Conservation (phyloP, 768 basidiomycete species). For the Naganishia kalamii region DNA sequence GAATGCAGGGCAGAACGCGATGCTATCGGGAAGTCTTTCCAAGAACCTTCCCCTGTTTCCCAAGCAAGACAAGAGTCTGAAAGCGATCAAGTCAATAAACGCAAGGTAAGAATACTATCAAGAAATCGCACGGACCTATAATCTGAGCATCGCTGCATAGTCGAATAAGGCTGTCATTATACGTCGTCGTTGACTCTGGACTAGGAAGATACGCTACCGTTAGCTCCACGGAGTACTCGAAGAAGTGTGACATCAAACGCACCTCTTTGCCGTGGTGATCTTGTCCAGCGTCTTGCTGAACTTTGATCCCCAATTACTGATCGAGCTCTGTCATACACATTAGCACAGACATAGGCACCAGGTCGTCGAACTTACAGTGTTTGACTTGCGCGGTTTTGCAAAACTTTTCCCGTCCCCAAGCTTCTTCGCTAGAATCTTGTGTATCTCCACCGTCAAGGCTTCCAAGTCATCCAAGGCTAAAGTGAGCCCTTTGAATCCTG, state of each 20-base stretch:
- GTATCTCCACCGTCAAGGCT: conserved; percentile 20
- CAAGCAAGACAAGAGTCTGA: neutral
- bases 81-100: no score
- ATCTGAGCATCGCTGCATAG: neutral
- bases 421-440: conserved; percentile 23
- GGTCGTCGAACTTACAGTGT: conserved; percentile 5
- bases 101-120: no score
- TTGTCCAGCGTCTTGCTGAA: conserved; percentile 24
- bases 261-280: conserved; percentile 25
- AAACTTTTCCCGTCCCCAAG: conserved; percentile 11
- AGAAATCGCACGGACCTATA: neutral
- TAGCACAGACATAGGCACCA: neutral
- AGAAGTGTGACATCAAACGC: neutral
- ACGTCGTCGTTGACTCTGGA: conserved; percentile 18
- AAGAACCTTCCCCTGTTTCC: neutral
- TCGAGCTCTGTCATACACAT: neutral
- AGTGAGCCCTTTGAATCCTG: neutral
- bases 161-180: conserved; percentile 11
- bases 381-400: conserved; percentile 21
- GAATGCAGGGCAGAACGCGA: neutral
- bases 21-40: neutral
- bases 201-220: neutral
- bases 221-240: neutral
- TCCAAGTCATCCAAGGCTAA: conserved; percentile 23
- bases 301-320: conserved; percentile 20